phyloP scores from a whole-genome alignment of 2,329 filamentous ascomycete species.

The Fusarium coicis region DNA sequence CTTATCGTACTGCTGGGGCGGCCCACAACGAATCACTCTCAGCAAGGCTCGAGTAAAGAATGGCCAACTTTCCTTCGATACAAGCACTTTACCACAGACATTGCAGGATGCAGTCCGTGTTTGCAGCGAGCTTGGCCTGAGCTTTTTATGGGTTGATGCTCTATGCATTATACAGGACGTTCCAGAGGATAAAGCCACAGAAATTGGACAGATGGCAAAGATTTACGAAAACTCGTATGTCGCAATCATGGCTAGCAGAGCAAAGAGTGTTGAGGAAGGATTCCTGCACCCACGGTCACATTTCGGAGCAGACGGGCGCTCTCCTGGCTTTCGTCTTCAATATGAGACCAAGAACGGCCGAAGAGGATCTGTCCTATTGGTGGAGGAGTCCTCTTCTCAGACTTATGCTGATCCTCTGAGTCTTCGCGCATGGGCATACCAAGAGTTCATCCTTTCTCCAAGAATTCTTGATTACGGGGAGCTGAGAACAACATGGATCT shows the following conservation, averaged over 20 bases:
- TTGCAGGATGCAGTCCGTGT: neutral
- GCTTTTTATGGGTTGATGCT: neutral
- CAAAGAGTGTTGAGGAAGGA: neutral
- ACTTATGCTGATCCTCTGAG: neutral
- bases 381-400: neutral
- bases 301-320: neutral
- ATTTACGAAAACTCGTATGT: neutral
- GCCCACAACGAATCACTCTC: neutral
- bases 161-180: neutral
- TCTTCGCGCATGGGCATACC: neutral
- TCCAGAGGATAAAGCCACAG: neutral
- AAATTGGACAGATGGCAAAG: neutral
- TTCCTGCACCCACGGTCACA: neutral
- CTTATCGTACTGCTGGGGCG: neutral
- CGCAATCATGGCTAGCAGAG: neutral
- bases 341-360: neutral
- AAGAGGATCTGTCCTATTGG: neutral
- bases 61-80: neutral
- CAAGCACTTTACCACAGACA: neutral
- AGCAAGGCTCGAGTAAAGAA: neutral
- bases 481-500: neutral
- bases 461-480: neutral
- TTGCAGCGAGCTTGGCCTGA: neutral
- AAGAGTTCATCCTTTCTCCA: neutral
- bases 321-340: neutral